Base-by-base conservation (phyloP, 179 eudicot genomes). In the Camellia oleifera region DNA sequence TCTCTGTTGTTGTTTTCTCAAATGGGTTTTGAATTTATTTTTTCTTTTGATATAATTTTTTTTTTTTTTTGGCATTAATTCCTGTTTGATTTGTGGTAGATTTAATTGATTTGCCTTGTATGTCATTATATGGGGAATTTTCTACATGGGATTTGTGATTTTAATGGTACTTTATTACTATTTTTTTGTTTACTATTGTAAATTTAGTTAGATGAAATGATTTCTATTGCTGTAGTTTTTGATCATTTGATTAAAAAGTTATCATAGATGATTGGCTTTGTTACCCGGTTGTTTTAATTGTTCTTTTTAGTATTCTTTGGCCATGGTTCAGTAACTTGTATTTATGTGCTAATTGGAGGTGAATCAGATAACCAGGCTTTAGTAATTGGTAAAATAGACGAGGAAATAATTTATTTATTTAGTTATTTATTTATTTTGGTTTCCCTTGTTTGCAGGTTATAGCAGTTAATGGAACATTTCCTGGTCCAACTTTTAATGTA, bases 401-500 rank as follows among this genome's bases (percentile, higher is more conserved):
- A 12, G 52, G 23, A 60, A 69, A 15, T 20, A 74, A 53, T 32
- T 64, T 80, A 57, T 48, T 18, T 3, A 12, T 61, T 32, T 32
- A 32, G 1, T 32, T 32, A 32, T 69, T 32, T 32, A 32, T 32
- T 32, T 32, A 32, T 69, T 72, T 64, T 57, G 62, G 40, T 69
- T 69, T 53, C 18, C 48, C 69, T 56, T 76, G 61, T 54, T 78
- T 85, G 87, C 89, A 93, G 98, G 98, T 94, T 76, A 87, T 94
- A 63, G 95, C 87, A 52, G 92, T 94, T 6, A 91, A 94, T 85
- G 95, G 88, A 44, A 75, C 78, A 56, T 89, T 94, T 82, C 98
- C 98, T 0, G 98, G 98, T 63, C 92, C 98, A 58, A 57, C 73
- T 67, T 76, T 92, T 9, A 90, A 91, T 64, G 94, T 86, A n/a